Evolutionary conservation across 768 basidiomycete genomes (phyloP), one percentile per base, ranked within the genome.

Genomic region (Calocera viscosa): DNA sequence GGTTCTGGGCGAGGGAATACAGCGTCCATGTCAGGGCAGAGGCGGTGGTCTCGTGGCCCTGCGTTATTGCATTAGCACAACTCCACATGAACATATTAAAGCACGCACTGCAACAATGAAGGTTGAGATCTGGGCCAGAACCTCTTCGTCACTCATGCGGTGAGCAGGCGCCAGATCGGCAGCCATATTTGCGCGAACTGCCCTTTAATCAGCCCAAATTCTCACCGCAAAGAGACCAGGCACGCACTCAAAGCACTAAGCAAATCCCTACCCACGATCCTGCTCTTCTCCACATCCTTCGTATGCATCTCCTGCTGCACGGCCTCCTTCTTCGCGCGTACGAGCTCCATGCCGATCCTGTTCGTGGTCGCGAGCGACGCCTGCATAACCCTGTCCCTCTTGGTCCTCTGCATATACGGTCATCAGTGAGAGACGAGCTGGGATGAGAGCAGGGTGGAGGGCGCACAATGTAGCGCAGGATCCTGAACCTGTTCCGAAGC

Each of bases 21-120:
- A 89, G 74, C 2, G 82, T 80, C 87, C 87, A 90, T 66, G 80
- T 79, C 33, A 86, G 65, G 1, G 81, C 78, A 39, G 80, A 83
- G 2, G 86, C 81, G 64, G 82, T 84, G 2, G 86, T 87, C 72
- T 86, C 87, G 72, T 88, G 75, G 1, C 75, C 75, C 53, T 60
- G 26, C 26, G 14, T n/a, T 26, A 60, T 60, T 2, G 8, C 19
- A 22, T 60, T 26, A 60, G 53, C 53, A 5, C 74, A 28, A 8
- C 7, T 60, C 11, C 26, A 47, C 19, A 19, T 5, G 10, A 19
- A 60, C 5, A 10, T 5, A 32, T 11, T 5, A 14, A 32, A 60
- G 26, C 5, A 32, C 30, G 22, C 22, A 60, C 30, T 16, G 30
- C 43, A 28, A 38, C 24, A 38, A 60, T 40, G 32, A n/a, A 7